Evolutionary conservation across 1,139 yeast species (phyloP).

Genomic region (Suhomyces taliae): DNA sequence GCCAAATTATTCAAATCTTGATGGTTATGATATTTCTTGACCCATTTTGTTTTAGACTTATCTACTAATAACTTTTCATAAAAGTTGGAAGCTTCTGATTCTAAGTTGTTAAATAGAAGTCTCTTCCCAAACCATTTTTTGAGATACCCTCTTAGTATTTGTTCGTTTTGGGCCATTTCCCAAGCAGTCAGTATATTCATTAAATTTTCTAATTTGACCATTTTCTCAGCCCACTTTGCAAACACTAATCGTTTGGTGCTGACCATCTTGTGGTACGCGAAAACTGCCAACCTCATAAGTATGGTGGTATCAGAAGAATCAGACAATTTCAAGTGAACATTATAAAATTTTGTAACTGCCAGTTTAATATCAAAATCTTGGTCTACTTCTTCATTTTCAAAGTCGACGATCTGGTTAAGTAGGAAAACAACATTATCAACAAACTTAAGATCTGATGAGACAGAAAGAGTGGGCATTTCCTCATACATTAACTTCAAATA

Average conservation of each 20-base stretch:
- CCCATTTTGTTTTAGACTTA: not conserved
- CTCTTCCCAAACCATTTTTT: constrained; percentile 19
- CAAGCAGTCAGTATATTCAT: not conserved
- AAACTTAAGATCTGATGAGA: constrained; percentile 23
- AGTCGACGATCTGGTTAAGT: constrained; percentile 29
- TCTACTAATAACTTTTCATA: constrained; percentile 6
- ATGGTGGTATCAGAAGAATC: constrained; percentile 16
- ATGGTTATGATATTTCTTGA: not conserved
- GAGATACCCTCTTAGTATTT: constrained; percentile 7
- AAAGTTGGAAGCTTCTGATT: constrained; percentile 14
- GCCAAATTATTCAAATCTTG: constrained; percentile 1
- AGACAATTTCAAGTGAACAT: constrained; percentile 18
- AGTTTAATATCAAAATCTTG: constrained; percentile 22
- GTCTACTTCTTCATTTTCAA: constrained; percentile 29
- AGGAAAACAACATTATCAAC: constrained; percentile 23
- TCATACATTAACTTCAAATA: constrained; percentile 25
- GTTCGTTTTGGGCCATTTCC: not conserved
- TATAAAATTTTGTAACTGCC: constrained; percentile 23
- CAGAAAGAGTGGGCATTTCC: constrained; percentile 20
- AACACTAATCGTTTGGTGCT: constrained; percentile 8
- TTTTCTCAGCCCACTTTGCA: constrained; percentile 14
- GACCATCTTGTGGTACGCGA: constrained; percentile 13
- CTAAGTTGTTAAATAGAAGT: constrained; percentile 11
- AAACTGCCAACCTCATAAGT: constrained; percentile 30
- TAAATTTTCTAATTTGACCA: not conserved